Conservation (phyloP, 2,329 filamentous ascomycete genomes). For the Diaporthe sp. region DNA sequence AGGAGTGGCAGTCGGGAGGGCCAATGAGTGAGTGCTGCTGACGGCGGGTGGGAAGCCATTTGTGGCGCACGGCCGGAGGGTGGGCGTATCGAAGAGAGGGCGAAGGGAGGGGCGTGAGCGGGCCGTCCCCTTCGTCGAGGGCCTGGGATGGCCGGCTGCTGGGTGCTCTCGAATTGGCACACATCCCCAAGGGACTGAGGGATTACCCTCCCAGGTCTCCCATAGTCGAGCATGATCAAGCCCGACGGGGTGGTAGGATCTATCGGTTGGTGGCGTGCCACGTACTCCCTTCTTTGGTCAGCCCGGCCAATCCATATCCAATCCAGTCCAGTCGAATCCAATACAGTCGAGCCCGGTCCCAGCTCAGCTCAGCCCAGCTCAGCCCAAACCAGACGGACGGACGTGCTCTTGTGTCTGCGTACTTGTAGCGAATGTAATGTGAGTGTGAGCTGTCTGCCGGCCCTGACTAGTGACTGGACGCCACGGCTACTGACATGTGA, state of each 20-base stretch:
- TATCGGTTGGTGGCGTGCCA: constrained; percentile 18
- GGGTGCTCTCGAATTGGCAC: background rate
- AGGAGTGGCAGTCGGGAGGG: constrained; percentile 14
- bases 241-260: constrained; percentile 15
- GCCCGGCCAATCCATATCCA: constrained; percentile 1
- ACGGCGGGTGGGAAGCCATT: background rate
- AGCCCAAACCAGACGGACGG: background rate
- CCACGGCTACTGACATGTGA: constrained; percentile 22
- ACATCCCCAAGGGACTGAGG: too few relatives aligned
- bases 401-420: background rate
- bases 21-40: constrained; percentile 16
- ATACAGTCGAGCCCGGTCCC: background rate
- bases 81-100: background rate
- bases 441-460: background rate
- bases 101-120: constrained; percentile 28
- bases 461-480: constrained; percentile 7
- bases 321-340: background rate
- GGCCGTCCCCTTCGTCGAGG: constrained; percentile 23
- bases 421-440: background rate
- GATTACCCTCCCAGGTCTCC: background rate
- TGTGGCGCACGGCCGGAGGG: constrained; percentile 4
- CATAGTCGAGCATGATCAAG: background rate
- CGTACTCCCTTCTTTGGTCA: constrained; percentile 1
- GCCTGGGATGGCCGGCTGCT: background rate
- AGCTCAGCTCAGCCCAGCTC: background rate